Base-by-base conservation (phyloP, 1,284 basidiomycete species). In the Dichomitus squalens region DNA sequence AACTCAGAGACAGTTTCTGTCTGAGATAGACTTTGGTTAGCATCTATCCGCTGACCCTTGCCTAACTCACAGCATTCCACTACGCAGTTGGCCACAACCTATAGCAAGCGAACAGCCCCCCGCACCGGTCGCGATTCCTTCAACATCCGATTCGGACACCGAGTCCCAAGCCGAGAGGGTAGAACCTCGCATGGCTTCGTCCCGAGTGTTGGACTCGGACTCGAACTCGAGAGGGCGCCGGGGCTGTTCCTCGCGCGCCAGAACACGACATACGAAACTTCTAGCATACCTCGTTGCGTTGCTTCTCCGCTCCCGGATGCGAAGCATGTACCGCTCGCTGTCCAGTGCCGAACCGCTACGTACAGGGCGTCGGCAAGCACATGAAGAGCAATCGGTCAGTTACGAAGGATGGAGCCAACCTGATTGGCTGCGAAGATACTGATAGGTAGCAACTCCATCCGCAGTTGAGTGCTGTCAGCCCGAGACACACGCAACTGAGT, bases 251-350 rank as follows among this genome's bases (percentile, higher is more conserved):
- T 25, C 41, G 11, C 44, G 36, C 29, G 46, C 52, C 52, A 54
- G 52, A 53, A 47, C 21, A 18, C 16, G 16, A 23, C 40, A 12
- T 48, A 48, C 44, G 46, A 48, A 40, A 33, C 44, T 48, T 53
- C 52, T 49, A 34, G 52, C 31, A n/a, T 20, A 14, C 29, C 5
- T 18, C 44, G 25, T 25, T 27, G 25, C 27, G 21, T 29, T 20
- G 9, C 38, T 48, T 54, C 52, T 46, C n/a, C 23, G 36, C 36
- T 27, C 21, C 29, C 29, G 14, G 41, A 7, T 23, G n/a, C 29
- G 41, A 27, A 44, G 9, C 29, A 27, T 44, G 7, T 25, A n/a
- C n/a, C n/a, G n/a, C n/a, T n/a, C n/a, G n/a, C n/a, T n/a, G n/a
- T n/a, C n/a, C n/a, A n/a, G n/a, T n/a, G n/a, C n/a, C n/a, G n/a